A percentile compares a stretch with the other conserved stretches of the same genome.
Evolutionary conservation across 352 stramenopile genomes (phyloP).

Genomic region (Pythium sp.): DNA sequence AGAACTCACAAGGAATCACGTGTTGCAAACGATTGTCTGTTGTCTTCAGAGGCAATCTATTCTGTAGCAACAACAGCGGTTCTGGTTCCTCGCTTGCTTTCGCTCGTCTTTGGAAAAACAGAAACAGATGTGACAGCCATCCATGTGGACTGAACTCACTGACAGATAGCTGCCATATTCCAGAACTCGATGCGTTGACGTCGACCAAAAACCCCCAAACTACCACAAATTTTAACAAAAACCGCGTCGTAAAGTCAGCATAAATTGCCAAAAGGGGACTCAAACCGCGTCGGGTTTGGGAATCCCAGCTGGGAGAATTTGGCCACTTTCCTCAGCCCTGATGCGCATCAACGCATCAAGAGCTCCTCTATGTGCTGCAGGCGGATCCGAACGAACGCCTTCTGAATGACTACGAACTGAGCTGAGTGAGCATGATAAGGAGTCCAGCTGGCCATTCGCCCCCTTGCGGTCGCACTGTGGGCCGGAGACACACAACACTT

Average conservation of each 20-base stretch:
- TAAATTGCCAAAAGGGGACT: background rate
- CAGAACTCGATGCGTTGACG: background rate
- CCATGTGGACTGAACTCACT: background rate
- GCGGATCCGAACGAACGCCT: background rate
- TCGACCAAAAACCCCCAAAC: background rate
- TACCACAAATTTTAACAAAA: background rate
- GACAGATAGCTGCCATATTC: background rate
- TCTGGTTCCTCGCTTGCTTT: background rate
- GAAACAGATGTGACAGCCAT: background rate
- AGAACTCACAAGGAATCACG: background rate
- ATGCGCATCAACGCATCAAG: conserved; percentile 1
- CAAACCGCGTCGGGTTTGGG: background rate
- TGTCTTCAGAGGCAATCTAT: background rate
- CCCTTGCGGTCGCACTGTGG: background rate
- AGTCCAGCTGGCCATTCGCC: background rate
- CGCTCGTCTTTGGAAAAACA: background rate
- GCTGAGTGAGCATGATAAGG: background rate
- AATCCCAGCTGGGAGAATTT: background rate
- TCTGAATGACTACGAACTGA: background rate
- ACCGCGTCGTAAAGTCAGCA: background rate
- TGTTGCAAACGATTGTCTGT: background rate
- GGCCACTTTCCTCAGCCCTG: background rate
- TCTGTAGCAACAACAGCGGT: background rate
- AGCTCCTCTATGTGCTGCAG: background rate
- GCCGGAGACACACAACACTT: background rate